These are phyloP conservation scores for Tuber calosporum DNA, from an alignment of 495 filamentous ascomycete species.

Conservation along the genomic window DNA sequence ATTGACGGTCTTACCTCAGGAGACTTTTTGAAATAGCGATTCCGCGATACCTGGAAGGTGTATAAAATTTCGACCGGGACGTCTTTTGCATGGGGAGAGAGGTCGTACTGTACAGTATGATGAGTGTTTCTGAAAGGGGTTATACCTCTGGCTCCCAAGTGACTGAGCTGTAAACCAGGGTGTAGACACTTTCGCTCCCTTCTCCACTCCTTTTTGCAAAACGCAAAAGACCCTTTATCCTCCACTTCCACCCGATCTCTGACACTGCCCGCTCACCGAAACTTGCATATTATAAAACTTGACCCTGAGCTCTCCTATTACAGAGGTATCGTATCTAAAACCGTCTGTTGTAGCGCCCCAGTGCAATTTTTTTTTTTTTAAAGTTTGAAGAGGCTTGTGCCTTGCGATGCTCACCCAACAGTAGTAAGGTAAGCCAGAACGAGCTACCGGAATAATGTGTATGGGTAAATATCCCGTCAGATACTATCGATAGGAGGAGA, in stretches of 20 bases:
- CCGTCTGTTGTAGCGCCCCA: too few species aligned
- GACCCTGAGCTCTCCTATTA: too few species aligned
- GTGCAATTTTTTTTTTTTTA: too few species aligned
- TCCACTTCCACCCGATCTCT: too few species aligned
- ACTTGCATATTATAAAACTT: too few species aligned
- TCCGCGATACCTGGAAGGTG: not conserved
- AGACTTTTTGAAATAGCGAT: not conserved
- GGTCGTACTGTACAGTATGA: too few species aligned
- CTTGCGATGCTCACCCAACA: too few species aligned
- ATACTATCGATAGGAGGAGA: not conserved
- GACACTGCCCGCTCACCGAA: too few species aligned
- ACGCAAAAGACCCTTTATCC: not conserved
- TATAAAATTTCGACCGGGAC: not conserved
- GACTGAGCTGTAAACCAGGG: not conserved
- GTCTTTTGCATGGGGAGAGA: not conserved
- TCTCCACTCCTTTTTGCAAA: not conserved
- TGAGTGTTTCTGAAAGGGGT: not conserved
- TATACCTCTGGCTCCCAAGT: not conserved
- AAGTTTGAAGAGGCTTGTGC: not conserved
- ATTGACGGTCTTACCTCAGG: not conserved
- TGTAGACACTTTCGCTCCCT: not conserved
- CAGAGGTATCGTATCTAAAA: too few species aligned
- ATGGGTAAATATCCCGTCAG: not conserved
- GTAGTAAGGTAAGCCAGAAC: not conserved
- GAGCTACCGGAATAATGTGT: not conserved